Conservation (phyloP, 2,329 filamentous ascomycete genomes). For the Neophaeococcomyces mojaviensis region DNA sequence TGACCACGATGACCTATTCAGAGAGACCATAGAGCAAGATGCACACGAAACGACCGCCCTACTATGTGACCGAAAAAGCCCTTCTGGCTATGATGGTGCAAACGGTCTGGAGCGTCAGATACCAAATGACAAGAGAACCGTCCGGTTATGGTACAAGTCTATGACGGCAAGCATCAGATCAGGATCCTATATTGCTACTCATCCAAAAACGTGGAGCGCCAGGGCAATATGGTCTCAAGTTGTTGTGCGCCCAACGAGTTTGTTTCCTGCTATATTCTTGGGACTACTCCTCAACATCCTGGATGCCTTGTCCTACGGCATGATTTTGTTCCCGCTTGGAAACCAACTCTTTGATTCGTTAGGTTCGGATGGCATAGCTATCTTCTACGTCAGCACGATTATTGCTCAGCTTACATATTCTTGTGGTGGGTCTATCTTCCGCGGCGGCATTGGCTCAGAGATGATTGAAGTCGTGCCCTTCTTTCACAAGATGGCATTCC, state of each 20-base stretch:
- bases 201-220: slow-evolving; percentile 66
- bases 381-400: slow-evolving; percentile 98
- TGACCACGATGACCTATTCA: not conserved
- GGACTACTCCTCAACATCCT: slow-evolving; percentile 86
- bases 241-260: slow-evolving; percentile 60
- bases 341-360: slow-evolving; percentile 76
- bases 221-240: slow-evolving; percentile 56
- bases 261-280: slow-evolving; percentile 77
- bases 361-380: slow-evolving; percentile 89
- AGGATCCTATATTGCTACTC: slow-evolving; percentile 31
- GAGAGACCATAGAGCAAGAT: not conserved
- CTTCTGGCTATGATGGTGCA: slow-evolving; percentile 14
- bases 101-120: slow-evolving; percentile 26
- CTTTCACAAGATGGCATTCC: slow-evolving; percentile 96
- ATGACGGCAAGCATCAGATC: slow-evolving; percentile 6
- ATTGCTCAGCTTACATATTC: slow-evolving; percentile 88
- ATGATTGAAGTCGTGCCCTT: slow-evolving; percentile 98
- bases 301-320: slow-evolving; percentile 90
- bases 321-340: slow-evolving; percentile 91
- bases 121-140: not conserved
- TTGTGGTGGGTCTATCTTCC: slow-evolving; percentile 74
- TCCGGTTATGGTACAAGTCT: not conserved
- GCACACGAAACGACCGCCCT: slow-evolving; percentile 18
- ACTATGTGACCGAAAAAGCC: slow-evolving; percentile 16
- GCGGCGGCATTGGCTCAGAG: slow-evolving; percentile 86